phyloP scores from a whole-genome alignment of 2,329 filamentous ascomycete species.

The Fusarium tanahbumbuense region DNA sequence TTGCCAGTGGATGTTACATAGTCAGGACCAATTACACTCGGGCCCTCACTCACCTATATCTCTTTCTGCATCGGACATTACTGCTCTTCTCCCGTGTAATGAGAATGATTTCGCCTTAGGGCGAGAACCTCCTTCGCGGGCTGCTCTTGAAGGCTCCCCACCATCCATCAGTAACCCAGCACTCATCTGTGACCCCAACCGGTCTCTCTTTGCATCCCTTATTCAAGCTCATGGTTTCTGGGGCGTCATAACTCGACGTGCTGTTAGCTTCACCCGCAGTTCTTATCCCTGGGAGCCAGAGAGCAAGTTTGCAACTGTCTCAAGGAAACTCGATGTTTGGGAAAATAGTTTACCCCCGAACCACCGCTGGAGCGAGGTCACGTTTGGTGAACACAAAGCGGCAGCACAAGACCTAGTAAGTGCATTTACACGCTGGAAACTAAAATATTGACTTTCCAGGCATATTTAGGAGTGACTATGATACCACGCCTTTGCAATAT shows the following conservation, averaged over 20 bases:
- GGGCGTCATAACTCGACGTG: constrained; percentile 63
- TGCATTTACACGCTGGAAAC: neutral
- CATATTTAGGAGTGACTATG: constrained; percentile 67
- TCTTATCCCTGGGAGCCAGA: constrained; percentile 59
- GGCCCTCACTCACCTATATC: constrained; percentile 64
- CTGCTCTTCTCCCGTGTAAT: constrained; percentile 63
- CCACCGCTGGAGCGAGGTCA: constrained; percentile 59
- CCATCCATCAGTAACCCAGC: constrained; percentile 60
- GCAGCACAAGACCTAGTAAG: constrained; percentile 63
- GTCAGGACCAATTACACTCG: constrained; percentile 68
- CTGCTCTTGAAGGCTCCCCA: constrained; percentile 65
- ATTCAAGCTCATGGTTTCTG: constrained; percentile 67
- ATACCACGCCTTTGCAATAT: constrained; percentile 68
- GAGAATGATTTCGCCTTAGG: constrained; percentile 64
- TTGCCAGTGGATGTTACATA: constrained; percentile 68
- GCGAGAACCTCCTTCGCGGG: constrained; percentile 60
- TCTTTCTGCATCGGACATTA: constrained; percentile 65
- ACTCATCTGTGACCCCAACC: constrained; percentile 56
- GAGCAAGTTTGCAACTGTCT: constrained; percentile 62
- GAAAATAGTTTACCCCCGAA: constrained; percentile 60
- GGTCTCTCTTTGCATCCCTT: constrained; percentile 66
- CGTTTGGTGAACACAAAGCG: constrained; percentile 59
- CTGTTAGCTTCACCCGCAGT: constrained; percentile 58
- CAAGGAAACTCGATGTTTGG: constrained; percentile 59
- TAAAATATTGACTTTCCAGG: constrained; percentile 50